Base-by-base conservation (phyloP, 2,329 filamentous ascomycete genomes). In the Xylariaceae sp. region DNA sequence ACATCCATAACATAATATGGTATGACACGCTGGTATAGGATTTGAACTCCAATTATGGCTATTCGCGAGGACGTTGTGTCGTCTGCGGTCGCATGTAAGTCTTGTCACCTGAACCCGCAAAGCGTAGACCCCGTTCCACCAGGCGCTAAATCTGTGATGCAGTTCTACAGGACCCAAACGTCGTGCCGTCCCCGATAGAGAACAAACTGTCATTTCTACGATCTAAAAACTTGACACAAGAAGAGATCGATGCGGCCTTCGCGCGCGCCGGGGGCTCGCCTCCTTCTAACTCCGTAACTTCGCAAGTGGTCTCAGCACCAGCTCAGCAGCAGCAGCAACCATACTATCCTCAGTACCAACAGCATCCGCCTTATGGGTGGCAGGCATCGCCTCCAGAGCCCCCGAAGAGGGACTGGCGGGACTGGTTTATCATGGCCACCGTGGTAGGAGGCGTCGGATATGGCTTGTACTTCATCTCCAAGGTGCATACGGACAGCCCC, bases 391-490 rank as follows among this genome's bases (percentile, higher is more conserved):
- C 82, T 3, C 80, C 80, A 1, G 78, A 81, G 50, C 75, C 85
- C 2, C 92, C 92, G 3, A 87, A 85, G 69, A 81, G 94, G 67
- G 94, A 99, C 75, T 99, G 94, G 94, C 84, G 95, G 57, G 94
- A 99, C 70, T 97, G 92, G 89, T 99, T 99, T 75, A 97, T 99
- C 73, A 96, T 97, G 91, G 94, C 94, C 6, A 99, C 94, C 0
- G 90, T 97, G 10, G 88, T 95, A 58, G 88, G 92, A 52, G 91
- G 92, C 42, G 87, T 97, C 16, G 83, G 91, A 32, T 97, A 97
- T 67, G 93, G 92, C 0, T 74, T 96, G 18, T 99, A 94, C 70
- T 84, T 87, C 60, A 82, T 97, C 13, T 90, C 92, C 56, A 95
- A 95, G 83, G 89, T 91, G 77, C 30, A 5, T 6, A 29, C 45